These are phyloP conservation scores for Anisodus acutangulus DNA, from an alignment of 257 asterid genomes.

Conservation along the genomic window DNA sequence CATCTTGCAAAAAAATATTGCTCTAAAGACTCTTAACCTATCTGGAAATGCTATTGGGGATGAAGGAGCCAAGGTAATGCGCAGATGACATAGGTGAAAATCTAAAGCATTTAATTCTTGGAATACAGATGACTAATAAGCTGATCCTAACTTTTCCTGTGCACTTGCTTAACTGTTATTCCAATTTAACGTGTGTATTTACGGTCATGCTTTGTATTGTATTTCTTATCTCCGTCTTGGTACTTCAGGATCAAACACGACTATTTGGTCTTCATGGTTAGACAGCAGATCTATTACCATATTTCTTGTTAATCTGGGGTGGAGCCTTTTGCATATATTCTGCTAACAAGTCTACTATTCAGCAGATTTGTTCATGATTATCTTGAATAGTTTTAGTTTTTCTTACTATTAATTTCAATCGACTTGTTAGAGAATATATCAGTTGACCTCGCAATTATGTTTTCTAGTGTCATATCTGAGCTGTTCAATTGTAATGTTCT, in stretches of 20 bases:
- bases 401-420: not conserved
- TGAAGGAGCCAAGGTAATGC: conserved; percentile 89
- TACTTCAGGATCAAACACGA: not conserved
- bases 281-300: not conserved
- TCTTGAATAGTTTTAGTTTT: not conserved
- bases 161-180: not conserved
- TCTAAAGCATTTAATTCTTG: conserved; percentile 28
- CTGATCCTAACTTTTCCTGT: conserved; percentile 10
- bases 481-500: not conserved
- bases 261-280: not conserved
- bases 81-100: conserved; percentile 21
- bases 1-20: conserved; percentile 78
- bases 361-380: not conserved
- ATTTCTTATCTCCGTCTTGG: not conserved
- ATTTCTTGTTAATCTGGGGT: not conserved
- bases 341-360: too few species aligned
- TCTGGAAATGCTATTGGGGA: conserved; percentile 98
- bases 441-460: not conserved
- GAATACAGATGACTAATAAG: conserved; percentile 32
- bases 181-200: not conserved
- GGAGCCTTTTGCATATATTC: not conserved
- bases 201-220: not conserved
- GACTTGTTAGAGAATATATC: not conserved
- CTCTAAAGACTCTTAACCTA: conserved; percentile 78
- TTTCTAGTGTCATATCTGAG: not conserved